These are phyloP conservation scores for Ganoderma leucocontextum DNA, from an alignment of 1,284 basidiomycete species.

Conservation along the genomic window DNA sequence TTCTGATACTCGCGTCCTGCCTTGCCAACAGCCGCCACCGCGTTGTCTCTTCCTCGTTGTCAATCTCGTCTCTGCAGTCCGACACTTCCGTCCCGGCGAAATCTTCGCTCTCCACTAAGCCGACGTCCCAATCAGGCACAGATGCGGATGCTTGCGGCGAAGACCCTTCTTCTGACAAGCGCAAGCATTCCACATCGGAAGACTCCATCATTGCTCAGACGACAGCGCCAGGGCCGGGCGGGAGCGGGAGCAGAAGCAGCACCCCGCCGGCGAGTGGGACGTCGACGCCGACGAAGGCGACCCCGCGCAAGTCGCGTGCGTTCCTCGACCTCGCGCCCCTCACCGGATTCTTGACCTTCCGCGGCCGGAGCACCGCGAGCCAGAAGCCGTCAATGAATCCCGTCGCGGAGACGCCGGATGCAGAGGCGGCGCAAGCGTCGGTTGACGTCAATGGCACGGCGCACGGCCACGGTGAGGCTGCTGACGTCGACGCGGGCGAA, in stretches of 20 bases:
- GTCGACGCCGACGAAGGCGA: constrained; percentile 47
- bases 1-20: constrained; percentile 13
- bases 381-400: constrained; percentile 39
- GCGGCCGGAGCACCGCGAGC: constrained; percentile 58
- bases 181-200: constrained; percentile 7
- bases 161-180: constrained; percentile 4
- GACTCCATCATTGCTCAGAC: too few relatives aligned
- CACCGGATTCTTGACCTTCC: constrained; percentile 61
- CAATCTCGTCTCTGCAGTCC: constrained; percentile 40
- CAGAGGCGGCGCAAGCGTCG: constrained; percentile 22
- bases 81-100: constrained; percentile 40
- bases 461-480: constrained; percentile 35
- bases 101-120: constrained; percentile 30
- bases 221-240: neutral
- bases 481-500: constrained; percentile 27
- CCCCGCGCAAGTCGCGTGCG: constrained; percentile 49
- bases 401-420: constrained; percentile 34
- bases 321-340: constrained; percentile 69
- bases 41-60: constrained; percentile 36
- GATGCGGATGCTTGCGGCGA: constrained; percentile 21
- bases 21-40: constrained; percentile 23
- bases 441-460: neutral
- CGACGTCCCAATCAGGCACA: constrained; percentile 14
- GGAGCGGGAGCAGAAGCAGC: constrained; percentile 18
- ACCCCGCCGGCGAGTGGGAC: constrained; percentile 59